phyloP scores from a whole-genome alignment of 148 eudicot genomes.

The Amaranthus cruentus region DNA sequence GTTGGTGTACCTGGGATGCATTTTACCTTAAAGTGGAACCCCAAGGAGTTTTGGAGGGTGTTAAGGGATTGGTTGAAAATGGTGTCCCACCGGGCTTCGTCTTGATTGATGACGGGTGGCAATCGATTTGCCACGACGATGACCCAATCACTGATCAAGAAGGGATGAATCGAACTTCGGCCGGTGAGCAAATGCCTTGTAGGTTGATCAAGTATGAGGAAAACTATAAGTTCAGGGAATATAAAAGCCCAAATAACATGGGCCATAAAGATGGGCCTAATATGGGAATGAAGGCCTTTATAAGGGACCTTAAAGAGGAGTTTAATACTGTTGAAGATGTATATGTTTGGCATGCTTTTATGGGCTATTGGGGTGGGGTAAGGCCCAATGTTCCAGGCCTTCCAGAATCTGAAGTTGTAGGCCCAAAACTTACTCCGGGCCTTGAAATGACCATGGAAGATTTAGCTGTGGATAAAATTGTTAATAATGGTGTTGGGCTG shows the following conservation, averaged over 20 bases:
- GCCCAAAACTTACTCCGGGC: constrained; percentile 66
- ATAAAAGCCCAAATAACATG: constrained; percentile 34
- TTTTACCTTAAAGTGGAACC: constrained; percentile 82
- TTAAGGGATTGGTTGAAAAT: constrained; percentile 58
- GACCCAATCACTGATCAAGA: constrained; percentile 58
- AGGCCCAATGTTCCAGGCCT: constrained; percentile 58
- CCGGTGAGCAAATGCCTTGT: constrained; percentile 98
- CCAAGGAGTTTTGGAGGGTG: constrained; percentile 69
- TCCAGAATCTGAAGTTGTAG: constrained; percentile 47
- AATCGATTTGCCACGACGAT: constrained; percentile 80
- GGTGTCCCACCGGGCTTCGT: constrained; percentile 88
- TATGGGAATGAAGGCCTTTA: constrained; percentile 78
- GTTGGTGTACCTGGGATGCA: constrained; percentile 99
- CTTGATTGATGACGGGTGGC: constrained; percentile 89
- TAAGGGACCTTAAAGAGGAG: constrained; percentile 64
- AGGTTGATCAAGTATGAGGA: constrained; percentile 67
- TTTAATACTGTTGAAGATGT: constrained; percentile 71
- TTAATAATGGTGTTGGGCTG: constrained; percentile 79
- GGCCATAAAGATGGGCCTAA: constrained; percentile 24
- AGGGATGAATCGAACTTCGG: constrained; percentile 75
- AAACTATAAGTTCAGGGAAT: constrained; percentile 79
- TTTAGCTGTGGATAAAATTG: constrained; percentile 86
- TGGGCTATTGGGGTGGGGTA: constrained; percentile 94
- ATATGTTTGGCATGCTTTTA: constrained; percentile 94
- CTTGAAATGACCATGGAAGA: constrained; percentile 81